These are phyloP conservation scores for Neltuma alba DNA, from an alignment of 306 rosid species.

Conservation along the genomic window DNA sequence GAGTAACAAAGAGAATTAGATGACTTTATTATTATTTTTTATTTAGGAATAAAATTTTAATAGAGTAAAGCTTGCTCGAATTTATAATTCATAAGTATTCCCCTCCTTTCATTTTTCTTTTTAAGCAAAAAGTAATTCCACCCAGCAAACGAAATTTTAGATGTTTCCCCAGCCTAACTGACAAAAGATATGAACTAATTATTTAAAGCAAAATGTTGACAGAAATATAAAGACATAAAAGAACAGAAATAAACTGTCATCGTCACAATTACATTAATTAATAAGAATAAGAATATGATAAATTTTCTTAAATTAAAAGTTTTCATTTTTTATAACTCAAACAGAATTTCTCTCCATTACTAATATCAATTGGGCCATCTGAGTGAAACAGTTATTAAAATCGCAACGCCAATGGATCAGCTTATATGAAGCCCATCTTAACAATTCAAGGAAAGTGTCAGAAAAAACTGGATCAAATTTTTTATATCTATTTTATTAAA, in stretches of 20 bases:
- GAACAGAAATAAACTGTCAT: background rate
- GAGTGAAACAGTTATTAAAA: background rate
- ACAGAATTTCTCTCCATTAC: background rate
- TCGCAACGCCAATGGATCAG: background rate
- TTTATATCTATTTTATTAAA: too few relatives aligned
- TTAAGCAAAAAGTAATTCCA: too few relatives aligned
- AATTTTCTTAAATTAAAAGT: background rate
- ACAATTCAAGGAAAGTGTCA: background rate
- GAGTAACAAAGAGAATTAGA: too few relatives aligned
- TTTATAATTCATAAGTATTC: too few relatives aligned
- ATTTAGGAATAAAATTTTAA: too few relatives aligned
- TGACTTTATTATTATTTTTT: too few relatives aligned
- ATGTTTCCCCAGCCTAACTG: background rate
- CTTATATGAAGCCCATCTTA: background rate
- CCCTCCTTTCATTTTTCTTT: too few relatives aligned
- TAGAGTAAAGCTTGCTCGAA: too few relatives aligned
- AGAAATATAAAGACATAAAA: background rate
- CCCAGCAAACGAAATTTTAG: background rate
- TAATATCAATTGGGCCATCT: background rate
- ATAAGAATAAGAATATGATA: background rate
- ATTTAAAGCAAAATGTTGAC: background rate
- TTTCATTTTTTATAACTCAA: background rate
- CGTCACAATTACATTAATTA: background rate
- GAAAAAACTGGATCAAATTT: too few relatives aligned
- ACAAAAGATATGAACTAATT: background rate